These are phyloP conservation scores for Knoxdaviesia capensis DNA, from an alignment of 2,329 filamentous ascomycete species.

Conservation along the genomic window DNA sequence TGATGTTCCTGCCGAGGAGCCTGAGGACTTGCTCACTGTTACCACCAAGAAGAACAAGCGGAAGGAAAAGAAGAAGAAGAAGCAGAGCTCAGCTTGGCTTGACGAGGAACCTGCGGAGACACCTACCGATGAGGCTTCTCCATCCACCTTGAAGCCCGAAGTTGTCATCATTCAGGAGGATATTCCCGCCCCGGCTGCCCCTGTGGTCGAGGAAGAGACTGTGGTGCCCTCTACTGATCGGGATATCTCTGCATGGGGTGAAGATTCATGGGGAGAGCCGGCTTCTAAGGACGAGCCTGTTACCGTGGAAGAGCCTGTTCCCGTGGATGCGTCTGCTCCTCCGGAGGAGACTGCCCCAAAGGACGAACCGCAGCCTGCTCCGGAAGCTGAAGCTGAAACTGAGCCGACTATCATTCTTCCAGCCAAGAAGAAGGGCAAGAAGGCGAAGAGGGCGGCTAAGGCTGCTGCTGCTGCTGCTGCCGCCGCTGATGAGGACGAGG, in stretches of 20 bases:
- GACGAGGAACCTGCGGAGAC: constrained; percentile 11
- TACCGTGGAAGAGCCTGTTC: too few species aligned
- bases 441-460: not conserved
- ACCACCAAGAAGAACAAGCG: constrained; percentile 7
- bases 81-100: constrained; percentile 10
- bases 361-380: constrained; percentile 11
- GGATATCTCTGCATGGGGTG: too few species aligned
- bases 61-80: not conserved
- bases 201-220: constrained; percentile 14
- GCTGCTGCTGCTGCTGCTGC: too few species aligned
- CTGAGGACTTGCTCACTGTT: constrained; percentile 9
- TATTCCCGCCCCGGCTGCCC: not conserved
- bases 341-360: constrained; percentile 15
- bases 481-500: too few species aligned
- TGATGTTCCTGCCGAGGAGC: not conserved
- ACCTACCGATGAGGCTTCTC: too few species aligned
- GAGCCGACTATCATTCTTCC: not conserved
- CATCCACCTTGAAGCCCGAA: too few species aligned
- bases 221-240: too few species aligned
- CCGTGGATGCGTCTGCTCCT: too few species aligned
- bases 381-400: not conserved
- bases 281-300: too few species aligned
- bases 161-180: too few species aligned
- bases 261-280: too few species aligned
- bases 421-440: constrained; percentile 2